phyloP scores from a whole-genome alignment of 352 stramenopile species.

The Globisporangium rhizosaccharum region DNA sequence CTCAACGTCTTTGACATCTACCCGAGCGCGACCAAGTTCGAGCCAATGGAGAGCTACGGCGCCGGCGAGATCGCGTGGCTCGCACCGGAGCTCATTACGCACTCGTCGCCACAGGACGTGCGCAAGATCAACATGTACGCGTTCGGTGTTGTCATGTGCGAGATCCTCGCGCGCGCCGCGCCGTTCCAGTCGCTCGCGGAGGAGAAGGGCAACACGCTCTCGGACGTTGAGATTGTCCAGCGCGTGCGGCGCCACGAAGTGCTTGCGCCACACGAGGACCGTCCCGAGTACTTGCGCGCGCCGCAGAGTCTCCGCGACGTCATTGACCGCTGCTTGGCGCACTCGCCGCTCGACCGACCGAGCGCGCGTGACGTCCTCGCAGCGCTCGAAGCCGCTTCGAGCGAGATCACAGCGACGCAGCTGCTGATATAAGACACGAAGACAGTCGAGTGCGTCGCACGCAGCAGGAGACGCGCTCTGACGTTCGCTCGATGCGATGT shows the following conservation, averaged over 20 bases:
- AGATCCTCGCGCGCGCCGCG: constrained; percentile 45
- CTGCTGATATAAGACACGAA: constrained; percentile 3
- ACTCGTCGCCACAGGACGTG: constrained; percentile 39
- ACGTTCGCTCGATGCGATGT: not conserved
- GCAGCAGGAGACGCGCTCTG: not conserved
- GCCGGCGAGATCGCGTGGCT: constrained; percentile 46
- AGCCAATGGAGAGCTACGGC: constrained; percentile 24
- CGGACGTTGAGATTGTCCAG: constrained; percentile 43
- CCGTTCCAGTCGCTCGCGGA: constrained; percentile 45
- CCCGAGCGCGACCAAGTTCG: constrained; percentile 27
- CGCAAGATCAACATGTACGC: constrained; percentile 52
- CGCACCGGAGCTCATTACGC: constrained; percentile 46
- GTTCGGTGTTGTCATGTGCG: constrained; percentile 54
- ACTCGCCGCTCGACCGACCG: constrained; percentile 49
- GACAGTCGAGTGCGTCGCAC: not conserved
- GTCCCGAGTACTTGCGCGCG: constrained; percentile 28
- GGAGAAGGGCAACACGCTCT: constrained; percentile 41
- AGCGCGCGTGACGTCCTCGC: constrained; percentile 35
- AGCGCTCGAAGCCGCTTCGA: constrained; percentile 21
- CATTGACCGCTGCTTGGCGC: constrained; percentile 45
- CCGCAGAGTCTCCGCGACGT: constrained; percentile 31
- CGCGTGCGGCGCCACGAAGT: constrained; percentile 30
- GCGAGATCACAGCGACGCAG: constrained; percentile 13
- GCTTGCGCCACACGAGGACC: constrained; percentile 40
- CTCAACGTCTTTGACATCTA: constrained; percentile 55